Evolutionary conservation across 2,329 filamentous ascomycete genomes (phyloP), one percentile per base, ranked within the genome.

Genomic region (Exophiala calicioides): DNA sequence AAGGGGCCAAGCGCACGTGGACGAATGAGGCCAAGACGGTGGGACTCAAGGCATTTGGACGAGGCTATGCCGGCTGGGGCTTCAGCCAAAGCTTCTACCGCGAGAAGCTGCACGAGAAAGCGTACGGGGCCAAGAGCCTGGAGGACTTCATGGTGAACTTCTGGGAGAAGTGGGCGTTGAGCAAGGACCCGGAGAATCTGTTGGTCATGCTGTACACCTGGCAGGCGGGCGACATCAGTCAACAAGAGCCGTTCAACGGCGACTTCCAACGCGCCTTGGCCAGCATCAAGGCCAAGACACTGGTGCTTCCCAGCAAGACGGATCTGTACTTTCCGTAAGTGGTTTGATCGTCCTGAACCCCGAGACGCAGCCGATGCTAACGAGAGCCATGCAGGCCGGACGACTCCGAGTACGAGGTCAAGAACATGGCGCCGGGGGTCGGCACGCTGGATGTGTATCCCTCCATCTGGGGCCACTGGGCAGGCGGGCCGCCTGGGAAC

Each of bases 1-100:
- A 70, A 30, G 65, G 72, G 50, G 16, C 19, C 3, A 44, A 27
- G 12, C 63, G 71, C 9, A 59, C 63, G 0, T 85, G 82, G 76
- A 75, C 69, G 2, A 65, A 68, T 0, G 71, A 78, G 39, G 76
- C 84, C 53, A 77, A 64, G 36, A 68, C 72, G 12, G 68, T 72
- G 15, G 82, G 80, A 0, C 61, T 91, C 30, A 89, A 84, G 59
- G 86, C 87, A 0, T 78, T 91, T 46, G 85, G 78, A 0, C 75
- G 85, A 33, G 86, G 82, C 0, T 93, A 93, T 65, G 86, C 87
- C 1, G 87, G 86, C 0, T 93, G 80, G 72, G 87, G 88, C 0
- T 86, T 91, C 59, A 86, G 81, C 40, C 86, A 90, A 59, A 77
- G 85, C 0, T 91, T 90, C 60, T 91, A 91, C 59, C 77, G 87